A percentile compares a stretch with the other conserved stretches of the same genome.
phyloP scores from a whole-genome alignment of 805 yeast species.

The Candida dendrica region DNA sequence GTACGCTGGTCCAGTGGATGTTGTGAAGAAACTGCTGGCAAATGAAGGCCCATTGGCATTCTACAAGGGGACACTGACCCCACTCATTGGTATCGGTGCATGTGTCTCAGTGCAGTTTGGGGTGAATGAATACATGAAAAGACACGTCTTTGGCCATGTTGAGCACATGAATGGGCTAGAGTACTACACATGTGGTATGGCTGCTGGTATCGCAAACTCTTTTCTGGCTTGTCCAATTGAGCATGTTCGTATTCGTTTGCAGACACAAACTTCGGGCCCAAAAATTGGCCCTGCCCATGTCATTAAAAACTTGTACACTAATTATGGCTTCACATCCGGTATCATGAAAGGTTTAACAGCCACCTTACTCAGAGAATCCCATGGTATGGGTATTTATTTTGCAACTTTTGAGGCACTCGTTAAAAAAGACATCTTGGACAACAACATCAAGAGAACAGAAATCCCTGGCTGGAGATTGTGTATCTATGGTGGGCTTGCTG shows the following conservation, averaged over 20 bases:
- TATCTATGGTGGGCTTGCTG: conserved; percentile 83
- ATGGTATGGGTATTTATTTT: conserved; percentile 87
- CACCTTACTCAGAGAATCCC: conserved; percentile 75
- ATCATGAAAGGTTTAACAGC: conserved; percentile 79
- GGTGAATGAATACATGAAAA: conserved; percentile 89
- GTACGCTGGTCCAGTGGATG: conserved; percentile 69
- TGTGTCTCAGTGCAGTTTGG: conserved; percentile 96
- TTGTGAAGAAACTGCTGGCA: conserved; percentile 57
- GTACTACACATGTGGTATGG: conserved; percentile 76
- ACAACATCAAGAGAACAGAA: conserved; percentile 50
- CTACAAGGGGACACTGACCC: conserved; percentile 91
- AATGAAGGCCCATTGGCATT: conserved; percentile 85
- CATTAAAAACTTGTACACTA: conserved; percentile 45
- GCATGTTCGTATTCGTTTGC: conserved; percentile 88
- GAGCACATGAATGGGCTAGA: conserved; percentile 48
- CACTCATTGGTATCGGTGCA: conserved; percentile 93
- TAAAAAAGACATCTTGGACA: conserved; percentile 47
- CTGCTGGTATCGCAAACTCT: conserved; percentile 90
- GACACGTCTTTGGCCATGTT: conserved; percentile 44
- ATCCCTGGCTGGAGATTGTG: conserved; percentile 87
- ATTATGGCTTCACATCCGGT: conserved; percentile 47
- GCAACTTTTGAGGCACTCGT: conserved; percentile 86
- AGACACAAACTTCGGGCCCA: conserved; percentile 66
- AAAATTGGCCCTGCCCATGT: conserved; percentile 73
- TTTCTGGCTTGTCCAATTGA: conserved; percentile 90